A percentile compares a stretch with the other conserved stretches of the same genome.
These are phyloP conservation scores for Apodospora peruviana DNA, from an alignment of 495 filamentous ascomycete genomes.

Conservation along the genomic window DNA sequence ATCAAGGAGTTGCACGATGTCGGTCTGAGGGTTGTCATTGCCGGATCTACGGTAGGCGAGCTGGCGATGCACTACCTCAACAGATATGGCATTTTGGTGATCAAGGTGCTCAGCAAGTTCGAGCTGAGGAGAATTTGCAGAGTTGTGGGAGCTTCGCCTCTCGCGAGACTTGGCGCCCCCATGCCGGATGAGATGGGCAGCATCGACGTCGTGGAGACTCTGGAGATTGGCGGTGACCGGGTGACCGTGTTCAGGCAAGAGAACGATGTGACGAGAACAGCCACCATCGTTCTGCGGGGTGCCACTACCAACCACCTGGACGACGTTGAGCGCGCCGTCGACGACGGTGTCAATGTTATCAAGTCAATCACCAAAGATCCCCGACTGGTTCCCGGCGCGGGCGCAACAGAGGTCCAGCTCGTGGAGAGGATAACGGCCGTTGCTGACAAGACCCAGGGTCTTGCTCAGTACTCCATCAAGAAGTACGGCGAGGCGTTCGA, in stretches of 20 bases:
- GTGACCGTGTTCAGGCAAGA: conserved; percentile 99
- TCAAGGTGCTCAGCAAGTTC: conserved; percentile 98
- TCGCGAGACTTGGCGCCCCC: conserved; percentile 90
- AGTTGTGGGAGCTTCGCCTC: conserved; percentile 91
- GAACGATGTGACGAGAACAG: conserved; percentile 82
- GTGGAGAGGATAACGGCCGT: conserved; percentile 84
- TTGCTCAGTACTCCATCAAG: conserved; percentile 91
- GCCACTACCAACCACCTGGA: conserved; percentile 98
- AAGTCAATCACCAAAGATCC: conserved; percentile 96
- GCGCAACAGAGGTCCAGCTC: conserved; percentile 92
- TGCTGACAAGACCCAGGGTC: conserved; percentile 84
- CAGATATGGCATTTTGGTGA: conserved; percentile 88
- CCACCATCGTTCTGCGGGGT: conserved; percentile 90
- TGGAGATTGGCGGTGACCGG: conserved; percentile 96
- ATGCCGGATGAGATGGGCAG: conserved; percentile 99
- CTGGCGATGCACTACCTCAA: conserved; percentile 97
- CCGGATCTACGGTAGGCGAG: conserved; percentile 87
- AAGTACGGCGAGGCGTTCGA: conserved; percentile 98
- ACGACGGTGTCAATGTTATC: conserved; percentile 97
- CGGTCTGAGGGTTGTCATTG: conserved; percentile 84
- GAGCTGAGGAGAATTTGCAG: conserved; percentile 90
- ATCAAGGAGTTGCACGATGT: conserved; percentile 96
- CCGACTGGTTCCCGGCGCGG: conserved; percentile 87
- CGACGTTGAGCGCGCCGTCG: conserved; percentile 93
- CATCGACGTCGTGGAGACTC: conserved; percentile 92